Evolutionary conservation across 2,329 filamentous ascomycete species (phyloP).

Genomic region (Dothideomycetes sp.): DNA sequence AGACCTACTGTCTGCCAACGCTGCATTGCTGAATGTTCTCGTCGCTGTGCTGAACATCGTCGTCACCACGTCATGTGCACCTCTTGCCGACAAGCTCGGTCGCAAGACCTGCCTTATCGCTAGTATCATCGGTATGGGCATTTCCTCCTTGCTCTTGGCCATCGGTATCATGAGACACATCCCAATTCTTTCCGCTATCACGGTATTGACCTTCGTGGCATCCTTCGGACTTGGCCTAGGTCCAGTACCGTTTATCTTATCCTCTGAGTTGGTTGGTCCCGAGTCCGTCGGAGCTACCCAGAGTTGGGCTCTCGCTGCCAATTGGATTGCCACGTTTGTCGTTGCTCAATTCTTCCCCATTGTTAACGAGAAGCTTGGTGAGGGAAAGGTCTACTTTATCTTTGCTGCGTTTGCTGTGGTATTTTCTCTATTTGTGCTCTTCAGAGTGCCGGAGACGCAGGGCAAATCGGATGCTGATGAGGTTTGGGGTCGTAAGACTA

Average conservation of each 20-base stretch:
- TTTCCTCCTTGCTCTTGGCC: slow-evolving; percentile 66
- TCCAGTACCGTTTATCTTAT: slow-evolving; percentile 88
- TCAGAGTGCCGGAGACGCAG: slow-evolving; percentile 73
- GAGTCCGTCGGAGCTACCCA: slow-evolving; percentile 89
- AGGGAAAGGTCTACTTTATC: slow-evolving; percentile 84
- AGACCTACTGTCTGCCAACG: slow-evolving; percentile 69
- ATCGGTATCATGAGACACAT: slow-evolving; percentile 66
- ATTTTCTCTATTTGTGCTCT: slow-evolving; percentile 62
- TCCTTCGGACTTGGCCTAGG: slow-evolving; percentile 87
- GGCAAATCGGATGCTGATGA: slow-evolving; percentile 77
- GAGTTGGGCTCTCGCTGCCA: slow-evolving; percentile 76
- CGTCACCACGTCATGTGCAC: slow-evolving; percentile 72
- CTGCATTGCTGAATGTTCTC: slow-evolving; percentile 73
- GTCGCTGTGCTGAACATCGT: slow-evolving; percentile 81
- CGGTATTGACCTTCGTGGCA: slow-evolving; percentile 76
- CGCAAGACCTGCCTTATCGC: slow-evolving; percentile 76
- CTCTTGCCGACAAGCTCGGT: slow-evolving; percentile 77
- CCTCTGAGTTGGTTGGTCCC: slow-evolving; percentile 79
- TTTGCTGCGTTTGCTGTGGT: slow-evolving; percentile 66
- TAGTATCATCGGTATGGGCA: slow-evolving; percentile 77
- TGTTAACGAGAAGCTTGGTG: slow-evolving; percentile 66
- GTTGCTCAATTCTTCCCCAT: slow-evolving; percentile 95
- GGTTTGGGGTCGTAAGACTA: slow-evolving; percentile 66
- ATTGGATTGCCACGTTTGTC: slow-evolving; percentile 83
- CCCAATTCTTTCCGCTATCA: slow-evolving; percentile 68